A percentile compares a stretch with the other conserved stretches of the same genome.
phyloP scores from a whole-genome alignment of 2,329 filamentous ascomycete genomes.

The Aspergillus tanneri region DNA sequence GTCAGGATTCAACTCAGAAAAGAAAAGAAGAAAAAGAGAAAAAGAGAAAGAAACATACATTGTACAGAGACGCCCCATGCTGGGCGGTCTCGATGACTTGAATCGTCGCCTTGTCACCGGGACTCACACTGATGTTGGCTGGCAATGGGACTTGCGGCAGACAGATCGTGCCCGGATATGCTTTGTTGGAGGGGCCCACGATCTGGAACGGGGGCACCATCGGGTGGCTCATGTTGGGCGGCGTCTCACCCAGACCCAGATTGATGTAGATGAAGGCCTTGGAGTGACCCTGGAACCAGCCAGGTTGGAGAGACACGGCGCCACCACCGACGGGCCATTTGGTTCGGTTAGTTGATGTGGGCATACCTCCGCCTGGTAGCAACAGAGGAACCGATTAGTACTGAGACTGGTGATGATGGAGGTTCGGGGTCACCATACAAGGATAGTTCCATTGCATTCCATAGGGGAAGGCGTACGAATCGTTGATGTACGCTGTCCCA shows the following conservation, averaged over 20 bases:
- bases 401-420: neutral
- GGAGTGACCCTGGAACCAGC: constrained; percentile 89
- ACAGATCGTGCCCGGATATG: constrained; percentile 88
- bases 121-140: constrained; percentile 64
- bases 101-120: constrained; percentile 88
- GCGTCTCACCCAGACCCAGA: constrained; percentile 78
- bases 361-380: constrained; percentile 70
- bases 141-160: constrained; percentile 86
- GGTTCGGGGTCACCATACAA: constrained; percentile 59
- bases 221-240: constrained; percentile 80
- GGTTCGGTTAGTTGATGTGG: constrained; percentile 75
- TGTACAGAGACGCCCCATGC: constrained; percentile 80
- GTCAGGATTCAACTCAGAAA: neutral
- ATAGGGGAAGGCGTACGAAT: constrained; percentile 64
- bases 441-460: constrained; percentile 97
- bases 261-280: constrained; percentile 87
- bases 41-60: constrained; percentile 54
- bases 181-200: constrained; percentile 73
- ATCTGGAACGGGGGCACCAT: constrained; percentile 83
- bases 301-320: constrained; percentile 85
- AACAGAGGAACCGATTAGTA: neutral
- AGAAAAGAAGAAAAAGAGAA: neutral
- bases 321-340: constrained; percentile 88
- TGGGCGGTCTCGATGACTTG: constrained; percentile 80
- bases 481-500: constrained; percentile 47